Evolutionary conservation across 495 filamentous ascomycete genomes (phyloP).

Genomic region (Oleoguttula mirabilis): DNA sequence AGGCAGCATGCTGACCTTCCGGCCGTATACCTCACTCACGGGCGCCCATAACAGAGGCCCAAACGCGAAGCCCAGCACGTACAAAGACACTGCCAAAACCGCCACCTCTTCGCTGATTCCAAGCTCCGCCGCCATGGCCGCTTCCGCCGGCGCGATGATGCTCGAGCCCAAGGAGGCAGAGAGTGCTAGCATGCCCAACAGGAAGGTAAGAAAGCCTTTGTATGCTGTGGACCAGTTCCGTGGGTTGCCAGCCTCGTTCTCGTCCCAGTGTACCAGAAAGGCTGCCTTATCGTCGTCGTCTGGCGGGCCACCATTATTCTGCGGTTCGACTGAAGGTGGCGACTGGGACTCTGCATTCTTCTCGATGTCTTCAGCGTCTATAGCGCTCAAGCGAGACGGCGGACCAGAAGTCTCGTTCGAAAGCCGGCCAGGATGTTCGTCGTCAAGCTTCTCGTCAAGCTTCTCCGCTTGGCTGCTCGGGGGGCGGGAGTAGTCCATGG

Average conservation of each 20-base stretch:
- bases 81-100: constrained; percentile 27
- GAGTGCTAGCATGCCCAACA: constrained; percentile 40
- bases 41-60: constrained; percentile 33
- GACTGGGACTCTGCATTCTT: not conserved
- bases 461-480: not conserved
- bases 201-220: constrained; percentile 40
- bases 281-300: constrained; percentile 7
- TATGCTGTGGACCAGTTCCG: constrained; percentile 35
- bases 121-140: constrained; percentile 30
- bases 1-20: constrained; percentile 34
- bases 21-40: constrained; percentile 35
- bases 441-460: not conserved
- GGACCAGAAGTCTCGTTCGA: not conserved
- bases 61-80: constrained; percentile 26
- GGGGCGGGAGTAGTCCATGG: no score
- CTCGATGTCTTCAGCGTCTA: not conserved
- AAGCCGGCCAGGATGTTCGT: not conserved
- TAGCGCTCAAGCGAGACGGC: not conserved
- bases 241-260: constrained; percentile 29
- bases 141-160: constrained; percentile 39
- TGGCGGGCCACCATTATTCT: not conserved
- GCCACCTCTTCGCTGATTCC: constrained; percentile 30
- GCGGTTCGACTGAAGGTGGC: not conserved
- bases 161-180: constrained; percentile 37
- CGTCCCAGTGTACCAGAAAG: constrained; percentile 16